Base-by-base conservation (phyloP, 2,329 filamentous ascomycete genomes). In the Aspergillus sp. region DNA sequence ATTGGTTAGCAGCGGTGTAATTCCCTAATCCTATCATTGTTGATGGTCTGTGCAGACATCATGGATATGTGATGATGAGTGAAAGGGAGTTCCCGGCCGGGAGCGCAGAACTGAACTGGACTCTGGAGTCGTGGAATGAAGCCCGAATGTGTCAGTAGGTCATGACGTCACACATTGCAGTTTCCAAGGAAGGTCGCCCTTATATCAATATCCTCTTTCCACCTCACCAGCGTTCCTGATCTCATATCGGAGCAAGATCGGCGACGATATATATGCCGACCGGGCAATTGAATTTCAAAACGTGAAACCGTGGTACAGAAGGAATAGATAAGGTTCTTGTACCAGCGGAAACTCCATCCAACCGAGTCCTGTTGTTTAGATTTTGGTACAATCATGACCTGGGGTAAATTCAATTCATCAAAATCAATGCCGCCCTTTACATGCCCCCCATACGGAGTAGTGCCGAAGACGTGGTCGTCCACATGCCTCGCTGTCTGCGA, bases 1-100 rank as follows among this genome's bases (percentile, higher is more conserved):
- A 49, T 53, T 57, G 43, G 44, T 24, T 21, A 39, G 50, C 45
- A 39, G 50, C 37, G 43, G 56, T 43, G 31, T 46, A 17, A 49
- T 49, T 52, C 23, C 19, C 47, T 31, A 31, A 31, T 31, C 27
- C 27, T 17, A 54, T 53, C 33, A 23, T 23, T 35, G 33, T 39
- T 12, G 48, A 39, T 37, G 23, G 35, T 31, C 43, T 41, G 44
- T 54, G 44, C 52, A 53, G 41, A 17, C 27, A 23, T 46, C 51
- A 53, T 45, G 40, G 33, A 7, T 33, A n/a, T 15, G 27, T 33
- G 45, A 8, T 35, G 27, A 35, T 48, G 45, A 37, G 45, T 21
- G 39, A 52, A 24, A n/a, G 44, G 7, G 41, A 4, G 12, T 31
- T 15, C 44, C 12, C 6, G 21, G 48, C 5, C 15, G 6, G 11